Conservation (phyloP, 345 rosid genomes). For the Moringa oleifera region DNA sequence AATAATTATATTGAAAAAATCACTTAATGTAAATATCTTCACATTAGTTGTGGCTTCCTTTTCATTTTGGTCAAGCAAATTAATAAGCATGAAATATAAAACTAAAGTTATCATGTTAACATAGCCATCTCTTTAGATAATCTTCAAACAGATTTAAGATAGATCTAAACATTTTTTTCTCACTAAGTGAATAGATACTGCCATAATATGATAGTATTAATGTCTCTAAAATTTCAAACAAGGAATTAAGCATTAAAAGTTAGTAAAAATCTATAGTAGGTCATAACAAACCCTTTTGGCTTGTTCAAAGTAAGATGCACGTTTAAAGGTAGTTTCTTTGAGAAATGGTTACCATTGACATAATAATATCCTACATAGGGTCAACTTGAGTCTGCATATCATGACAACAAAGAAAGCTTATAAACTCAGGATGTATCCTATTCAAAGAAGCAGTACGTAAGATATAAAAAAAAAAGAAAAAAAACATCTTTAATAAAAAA, state of each 20-base stretch:
- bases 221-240: conserved; percentile 1
- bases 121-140: conserved; percentile 71
- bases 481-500: not conserved
- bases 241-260: conserved; percentile 8
- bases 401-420: conserved; percentile 3
- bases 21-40: not conserved
- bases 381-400: conserved; percentile 77
- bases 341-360: conserved; percentile 86
- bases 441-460: not conserved
- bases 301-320: conserved; percentile 85
- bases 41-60: not conserved
- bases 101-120: conserved; percentile 16
- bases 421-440: not conserved
- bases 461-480: too few species aligned
- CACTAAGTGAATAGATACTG: conserved; percentile 92
- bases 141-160: conserved; percentile 67
- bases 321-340: conserved; percentile 83
- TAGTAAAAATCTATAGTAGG: not conserved
- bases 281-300: conserved; percentile 81
- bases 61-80: not conserved
- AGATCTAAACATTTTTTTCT: conserved; percentile 68
- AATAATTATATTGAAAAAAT: not conserved
- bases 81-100: not conserved
- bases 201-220: conserved; percentile 16
- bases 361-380: conserved; percentile 72